Conservation (phyloP, 2,329 filamentous ascomycete genomes). For the Knufia petricola region DNA sequence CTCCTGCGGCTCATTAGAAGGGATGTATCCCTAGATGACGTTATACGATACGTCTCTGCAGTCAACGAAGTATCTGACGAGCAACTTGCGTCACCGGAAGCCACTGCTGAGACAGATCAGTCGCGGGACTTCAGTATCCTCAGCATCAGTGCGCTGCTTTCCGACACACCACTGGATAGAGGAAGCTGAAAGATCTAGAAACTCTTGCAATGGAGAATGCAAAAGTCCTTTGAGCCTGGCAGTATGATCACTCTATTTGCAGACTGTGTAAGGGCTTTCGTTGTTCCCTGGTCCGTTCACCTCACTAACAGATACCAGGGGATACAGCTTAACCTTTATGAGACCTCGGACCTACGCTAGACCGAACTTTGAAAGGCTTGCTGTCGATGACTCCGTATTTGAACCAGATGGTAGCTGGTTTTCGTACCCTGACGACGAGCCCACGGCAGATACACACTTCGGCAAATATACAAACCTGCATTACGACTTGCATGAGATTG, state of each 20-base stretch:
- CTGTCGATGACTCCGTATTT: neutral
- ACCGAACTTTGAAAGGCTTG: neutral
- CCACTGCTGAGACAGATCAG: neutral
- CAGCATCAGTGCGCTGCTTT: constrained; percentile 10
- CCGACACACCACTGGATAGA: neutral
- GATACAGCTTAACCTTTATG: neutral
- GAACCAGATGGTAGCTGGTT: neutral
- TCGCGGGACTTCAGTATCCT: neutral
- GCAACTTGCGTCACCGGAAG: neutral
- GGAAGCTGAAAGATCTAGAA: neutral
- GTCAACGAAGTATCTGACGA: constrained; percentile 7
- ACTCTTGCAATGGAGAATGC: constrained; percentile 6
- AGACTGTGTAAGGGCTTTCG: neutral
- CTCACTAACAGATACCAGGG: neutral
- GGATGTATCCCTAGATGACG: constrained; percentile 23
- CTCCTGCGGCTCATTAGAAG: constrained; percentile 26
- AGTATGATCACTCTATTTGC: constrained; percentile 12
- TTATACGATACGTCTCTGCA: constrained; percentile 21
- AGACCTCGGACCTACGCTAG: neutral
- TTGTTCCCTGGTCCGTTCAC: no score
- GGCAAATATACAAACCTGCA: constrained; percentile 1
- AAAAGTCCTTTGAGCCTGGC: constrained; percentile 11
- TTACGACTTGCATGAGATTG: constrained; percentile 1
- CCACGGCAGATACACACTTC: neutral
- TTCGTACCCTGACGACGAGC: neutral